A percentile compares a stretch with the other conserved stretches of the same genome.
phyloP scores from a whole-genome alignment of 805 yeast species.

The Jamesozyma lodderae region DNA sequence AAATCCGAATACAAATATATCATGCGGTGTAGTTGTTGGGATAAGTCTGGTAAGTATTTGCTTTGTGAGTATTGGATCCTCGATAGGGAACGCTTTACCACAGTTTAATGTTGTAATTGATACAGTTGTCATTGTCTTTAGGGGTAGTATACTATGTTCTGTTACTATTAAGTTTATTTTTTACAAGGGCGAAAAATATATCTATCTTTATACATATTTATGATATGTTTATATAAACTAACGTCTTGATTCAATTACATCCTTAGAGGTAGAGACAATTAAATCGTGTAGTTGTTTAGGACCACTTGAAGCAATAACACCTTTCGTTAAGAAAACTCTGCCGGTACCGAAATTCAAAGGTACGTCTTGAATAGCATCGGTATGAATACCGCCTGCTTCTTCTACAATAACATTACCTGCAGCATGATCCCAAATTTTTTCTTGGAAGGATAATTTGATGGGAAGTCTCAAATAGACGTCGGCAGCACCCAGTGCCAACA shows the following conservation, averaged over 20 bases:
- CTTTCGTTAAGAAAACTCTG: slow-evolving; percentile 68
- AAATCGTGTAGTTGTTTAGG: slow-evolving; percentile 20
- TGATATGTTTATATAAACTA: neutral
- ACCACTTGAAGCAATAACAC: slow-evolving; percentile 76
- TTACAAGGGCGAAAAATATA: too few relatives aligned
- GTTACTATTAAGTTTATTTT: neutral
- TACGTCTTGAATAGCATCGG: slow-evolving; percentile 65
- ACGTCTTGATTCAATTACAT: slow-evolving; percentile 18
- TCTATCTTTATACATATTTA: neutral
- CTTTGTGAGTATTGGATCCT: slow-evolving; percentile 27
- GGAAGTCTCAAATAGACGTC: slow-evolving; percentile 90
- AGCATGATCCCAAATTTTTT: slow-evolving; percentile 98
- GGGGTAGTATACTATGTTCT: neutral
- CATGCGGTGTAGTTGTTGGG: slow-evolving; percentile 26
- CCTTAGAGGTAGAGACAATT: slow-evolving; percentile 20
- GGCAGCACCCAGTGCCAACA: slow-evolving; percentile 82
- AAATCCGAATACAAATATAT: slow-evolving; percentile 52
- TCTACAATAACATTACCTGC: slow-evolving; percentile 81
- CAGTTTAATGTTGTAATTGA: slow-evolving; percentile 44
- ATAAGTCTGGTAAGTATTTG: slow-evolving; percentile 27
- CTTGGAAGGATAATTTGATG: slow-evolving; percentile 62
- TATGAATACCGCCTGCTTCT: slow-evolving; percentile 88
- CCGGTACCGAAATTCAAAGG: slow-evolving; percentile 79
- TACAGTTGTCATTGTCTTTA: slow-evolving; percentile 6
- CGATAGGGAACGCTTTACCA: slow-evolving; percentile 38